phyloP scores from a whole-genome alignment of 495 filamentous ascomycete genomes.

The Xylaria bambusicola region DNA sequence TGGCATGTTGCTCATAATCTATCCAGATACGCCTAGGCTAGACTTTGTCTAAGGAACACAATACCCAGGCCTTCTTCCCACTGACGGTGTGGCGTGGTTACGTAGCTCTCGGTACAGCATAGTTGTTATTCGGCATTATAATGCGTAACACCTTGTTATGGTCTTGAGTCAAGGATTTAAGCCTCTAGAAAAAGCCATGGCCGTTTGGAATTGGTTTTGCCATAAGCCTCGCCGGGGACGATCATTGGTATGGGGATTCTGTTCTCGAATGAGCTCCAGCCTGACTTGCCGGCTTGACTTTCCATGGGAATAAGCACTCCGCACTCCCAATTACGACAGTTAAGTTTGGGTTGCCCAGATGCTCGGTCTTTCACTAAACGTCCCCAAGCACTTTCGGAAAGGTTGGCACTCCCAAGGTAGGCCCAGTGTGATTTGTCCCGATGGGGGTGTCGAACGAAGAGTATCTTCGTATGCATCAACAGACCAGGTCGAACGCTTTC shows the following conservation, averaged over 20 bases:
- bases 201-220: slow-evolving; percentile 22
- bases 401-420: slow-evolving; percentile 90
- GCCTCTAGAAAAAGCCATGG: slow-evolving; percentile 35
- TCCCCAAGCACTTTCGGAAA: slow-evolving; percentile 88
- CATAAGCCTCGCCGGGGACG: slow-evolving; percentile 33
- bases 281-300: slow-evolving; percentile 11
- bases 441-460: slow-evolving; percentile 60
- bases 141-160: not conserved
- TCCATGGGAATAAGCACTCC: slow-evolving; percentile 62
- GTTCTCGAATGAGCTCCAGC: slow-evolving; percentile 56
- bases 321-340: slow-evolving; percentile 94
- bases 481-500: slow-evolving; percentile 64
- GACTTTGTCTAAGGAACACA: too few relatives aligned
- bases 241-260: slow-evolving; percentile 72
- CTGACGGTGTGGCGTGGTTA: too few relatives aligned
- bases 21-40: not conserved
- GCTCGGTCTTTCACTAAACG: slow-evolving; percentile 66
- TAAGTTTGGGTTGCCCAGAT: slow-evolving; percentile 69
- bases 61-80: too few relatives aligned
- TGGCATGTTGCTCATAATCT: too few relatives aligned
- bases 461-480: slow-evolving; percentile 87
- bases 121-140: too few relatives aligned
- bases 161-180: not conserved
- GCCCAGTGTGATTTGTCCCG: slow-evolving; percentile 55
- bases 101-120: too few relatives aligned